Evolutionary conservation across 2,329 filamentous ascomycete genomes (phyloP).

Genomic region (Lojkania enalia): DNA sequence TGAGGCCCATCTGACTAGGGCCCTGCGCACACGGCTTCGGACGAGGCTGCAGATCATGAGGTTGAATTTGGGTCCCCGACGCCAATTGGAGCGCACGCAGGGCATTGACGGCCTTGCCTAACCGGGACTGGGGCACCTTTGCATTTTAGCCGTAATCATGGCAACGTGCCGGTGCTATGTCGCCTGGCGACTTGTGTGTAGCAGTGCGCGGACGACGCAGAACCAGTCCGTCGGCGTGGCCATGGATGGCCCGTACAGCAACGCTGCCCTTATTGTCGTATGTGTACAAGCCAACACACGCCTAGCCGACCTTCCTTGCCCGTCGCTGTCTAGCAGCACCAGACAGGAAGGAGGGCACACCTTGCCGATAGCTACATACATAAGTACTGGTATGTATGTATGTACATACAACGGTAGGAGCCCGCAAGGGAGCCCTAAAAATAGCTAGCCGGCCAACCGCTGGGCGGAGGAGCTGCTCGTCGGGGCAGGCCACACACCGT

Average conservation of each 20-base stretch:
- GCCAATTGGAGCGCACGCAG: constrained; percentile 19
- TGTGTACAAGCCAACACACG: constrained; percentile 12
- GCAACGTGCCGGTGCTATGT: constrained; percentile 21
- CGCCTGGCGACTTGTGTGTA: constrained; percentile 23
- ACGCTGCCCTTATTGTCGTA: too few relatives aligned
- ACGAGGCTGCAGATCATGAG: constrained; percentile 27
- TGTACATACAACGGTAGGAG: too few relatives aligned
- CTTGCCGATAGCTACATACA: too few relatives aligned
- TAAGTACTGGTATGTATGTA: too few relatives aligned
- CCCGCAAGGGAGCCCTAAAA: too few relatives aligned
- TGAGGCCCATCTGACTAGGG: background rate
- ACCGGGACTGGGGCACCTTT: constrained; percentile 10
- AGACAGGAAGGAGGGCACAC: constrained; percentile 13
- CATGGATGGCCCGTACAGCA: too few relatives aligned
- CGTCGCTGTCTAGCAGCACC: background rate
- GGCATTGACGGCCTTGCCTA: constrained; percentile 10
- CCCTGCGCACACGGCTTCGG: background rate
- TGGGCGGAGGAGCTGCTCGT: too few relatives aligned
- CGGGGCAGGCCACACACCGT: too few relatives aligned
- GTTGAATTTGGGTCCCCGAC: constrained; percentile 11
- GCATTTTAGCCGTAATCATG: constrained; percentile 27
- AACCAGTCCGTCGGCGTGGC: constrained; percentile 23
- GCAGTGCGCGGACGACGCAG: constrained; percentile 18
- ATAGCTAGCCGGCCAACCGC: too few relatives aligned
- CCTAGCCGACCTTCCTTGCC: constrained; percentile 2